Base-by-base conservation (phyloP, 192 early-diverging fungal genomes). In the Podila epicladia region DNA sequence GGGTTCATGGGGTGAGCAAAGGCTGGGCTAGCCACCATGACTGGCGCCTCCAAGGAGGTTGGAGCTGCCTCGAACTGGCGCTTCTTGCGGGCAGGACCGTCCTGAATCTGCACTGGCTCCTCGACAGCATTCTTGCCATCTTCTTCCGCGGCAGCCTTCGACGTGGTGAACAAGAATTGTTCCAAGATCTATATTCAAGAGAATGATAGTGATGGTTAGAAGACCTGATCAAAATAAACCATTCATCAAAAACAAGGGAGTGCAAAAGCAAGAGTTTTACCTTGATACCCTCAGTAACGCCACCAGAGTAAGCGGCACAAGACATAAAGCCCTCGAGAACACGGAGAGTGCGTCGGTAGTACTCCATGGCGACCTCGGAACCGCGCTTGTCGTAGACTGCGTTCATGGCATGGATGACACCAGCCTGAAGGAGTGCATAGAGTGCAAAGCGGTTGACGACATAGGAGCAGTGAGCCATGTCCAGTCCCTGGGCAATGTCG, bases 201-300 rank as follows among this genome's bases (percentile, higher is more conserved):
- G 31, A 49, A 41, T 3, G 13, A 55, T 19, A 2, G 22, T 35
- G 0, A 55, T 55, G 22, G 53, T 26, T 41, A 41, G 38, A 41
- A 13, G 38, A 11, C 12, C 33, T 11, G 9, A 45, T 22, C 5
- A 38, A 65, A 9, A 15, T 3, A 50, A 15, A 29, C 26, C 9
- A 0, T 32, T 22, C 15, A 9, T 0, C 4, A 49, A 7, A 7
- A 45, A 17, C 41, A 15, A 8, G 13, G 4, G 41, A 15, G 41
- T 2, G 11, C 0, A 45, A 45, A 15, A 15, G 15, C 3, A 55
- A 7, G 6, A 24, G 1, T 9, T 33, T 71, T 68, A 79, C 76
- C 76, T 79, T 79, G 63, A 79, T 79, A n/a, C 76, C 76, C 65
- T 79, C 76, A 6, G 70, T 60, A 55, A 79, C 76, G 1, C 76